Base-by-base conservation (phyloP, 805 yeast genomes). In the Blastobotrys peoriensis region DNA sequence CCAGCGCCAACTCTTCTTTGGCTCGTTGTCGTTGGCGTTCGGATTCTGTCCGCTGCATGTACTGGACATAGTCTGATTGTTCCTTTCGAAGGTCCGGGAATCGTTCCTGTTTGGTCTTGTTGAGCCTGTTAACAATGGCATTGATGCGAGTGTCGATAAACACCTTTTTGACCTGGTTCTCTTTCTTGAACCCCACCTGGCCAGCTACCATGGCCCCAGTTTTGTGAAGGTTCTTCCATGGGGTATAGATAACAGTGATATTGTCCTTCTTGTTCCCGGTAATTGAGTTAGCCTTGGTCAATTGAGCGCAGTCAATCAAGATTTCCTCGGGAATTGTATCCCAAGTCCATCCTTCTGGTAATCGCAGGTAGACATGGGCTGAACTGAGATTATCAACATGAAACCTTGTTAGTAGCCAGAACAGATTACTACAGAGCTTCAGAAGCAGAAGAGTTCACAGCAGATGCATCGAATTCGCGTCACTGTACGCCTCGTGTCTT, bases 341-440 rank as follows among this genome's bases (percentile, higher is more conserved):
- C 60, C 75, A 64, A 4, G 48, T 38, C 54, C 55, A 54, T 43
- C 74, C 79, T 18, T 71, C 75, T 2, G 70, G 65, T 17, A 81
- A 61, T 45, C 86, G 73, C 21, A 83, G 64, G 55, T 86, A 86
- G 6, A 86, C 72, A 59, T 86, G 95, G 0, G 89, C 93, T 36
- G 87, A 79, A 3, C 87, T 80, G 39, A 78, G 68, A 51, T 80
- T 81, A 52, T 83, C 89, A 5, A 82, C 87, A 61, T 84, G 94
- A 57, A 86, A 85, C 70, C 58, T 19, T 15, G 16, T 17, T 22
- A 43, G 10, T 15, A 8, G 16, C 17, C 25, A 3, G 15, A 17
- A 28, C 8, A 23, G 30, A 25, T 16, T 15, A n/a, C 43, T 16
- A 17, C 36, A 3, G 18, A 15, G 5, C 27, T 21, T 25, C 13